A percentile compares a stretch with the other conserved stretches of the same genome.
These are phyloP conservation scores for Mycena belliarum DNA, from an alignment of 768 basidiomycete species.

Conservation along the genomic window DNA sequence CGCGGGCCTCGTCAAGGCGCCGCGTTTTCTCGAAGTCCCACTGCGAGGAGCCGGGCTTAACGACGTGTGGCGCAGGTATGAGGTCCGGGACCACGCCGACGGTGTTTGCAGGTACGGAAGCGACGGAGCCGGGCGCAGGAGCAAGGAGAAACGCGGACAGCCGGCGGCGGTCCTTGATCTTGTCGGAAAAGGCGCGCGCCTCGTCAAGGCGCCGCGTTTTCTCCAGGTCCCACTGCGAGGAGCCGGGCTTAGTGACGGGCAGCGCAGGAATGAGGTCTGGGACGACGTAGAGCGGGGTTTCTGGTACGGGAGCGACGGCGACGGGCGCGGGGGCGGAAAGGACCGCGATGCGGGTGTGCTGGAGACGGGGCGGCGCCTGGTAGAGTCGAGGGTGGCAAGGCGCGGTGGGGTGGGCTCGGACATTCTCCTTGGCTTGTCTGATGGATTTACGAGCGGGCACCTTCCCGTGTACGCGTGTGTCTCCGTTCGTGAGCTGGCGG, in stretches of 20 bases:
- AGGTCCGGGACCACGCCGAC: no score
- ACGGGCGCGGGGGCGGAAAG: no score
- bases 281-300: no score
- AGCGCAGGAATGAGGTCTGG: no score
- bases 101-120: no score
- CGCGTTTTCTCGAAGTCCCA: not conserved
- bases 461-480: not conserved
- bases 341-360: no score
- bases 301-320: no score
- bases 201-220: not conserved
- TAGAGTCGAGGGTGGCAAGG: not conserved
- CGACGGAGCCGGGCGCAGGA: not conserved
- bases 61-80: no score
- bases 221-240: not conserved
- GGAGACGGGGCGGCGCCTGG: not conserved
- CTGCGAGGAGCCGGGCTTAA: not conserved
- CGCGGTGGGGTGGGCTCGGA: not conserved
- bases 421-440: not conserved
- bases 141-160: no score
- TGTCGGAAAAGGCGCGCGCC: not conserved
- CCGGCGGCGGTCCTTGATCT: not conserved
- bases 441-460: not conserved
- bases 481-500: not conserved
- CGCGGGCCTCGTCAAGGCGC: not conserved
- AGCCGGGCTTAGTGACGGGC: not conserved